Evolutionary conservation across 192 early-diverging fungal genomes (phyloP), one percentile per base, ranked within the genome.

Genomic region (Podila epigama): DNA sequence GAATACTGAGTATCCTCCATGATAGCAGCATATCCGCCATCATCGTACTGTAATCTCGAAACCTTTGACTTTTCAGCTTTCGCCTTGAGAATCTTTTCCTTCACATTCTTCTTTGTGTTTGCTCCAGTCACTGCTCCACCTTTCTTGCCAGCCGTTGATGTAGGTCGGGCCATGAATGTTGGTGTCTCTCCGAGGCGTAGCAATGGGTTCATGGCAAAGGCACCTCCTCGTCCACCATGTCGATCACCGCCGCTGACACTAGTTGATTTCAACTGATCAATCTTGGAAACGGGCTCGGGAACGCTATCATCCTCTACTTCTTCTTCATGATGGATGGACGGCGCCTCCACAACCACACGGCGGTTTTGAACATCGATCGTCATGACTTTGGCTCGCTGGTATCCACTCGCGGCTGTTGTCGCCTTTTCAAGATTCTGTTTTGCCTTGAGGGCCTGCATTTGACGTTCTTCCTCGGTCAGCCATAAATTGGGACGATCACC

Each of bases 401-500:
- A 68, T 33, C 65, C 66, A 33, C 69, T 69, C n/a, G 81, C 60
- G 16, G 68, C 66, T 1, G 59, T 58, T 10, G 81, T 80, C 5
- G 78, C 63, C 58, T 70, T 67, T 34, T 73, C 70, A 16, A 85
- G 51, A 53, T 87, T 87, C 18, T 84, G 53, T 54, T 80, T 70
- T 27, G 83, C 84, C 57, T 82, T 85, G 39, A 73, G 72, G 0
- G 78, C 40, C 35, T 78, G 60, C 25, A 60, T 28, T 10, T 80
- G 75, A 37, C 81, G 54, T 42, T 87, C 86, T 51, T 87, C 79
- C 36, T 81, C 65, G 3, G 80, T 79, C 31, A 83, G 25, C 86
- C 86, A 87, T 11, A 79, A 60, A 29, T 84, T 87, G 20, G 77
- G 60, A 5, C 85, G 79, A 75, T 87, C 86, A 3, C 79, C 80